These are phyloP conservation scores for Phytophthora cajani DNA, from an alignment of 352 stramenopile genomes.

Conservation along the genomic window DNA sequence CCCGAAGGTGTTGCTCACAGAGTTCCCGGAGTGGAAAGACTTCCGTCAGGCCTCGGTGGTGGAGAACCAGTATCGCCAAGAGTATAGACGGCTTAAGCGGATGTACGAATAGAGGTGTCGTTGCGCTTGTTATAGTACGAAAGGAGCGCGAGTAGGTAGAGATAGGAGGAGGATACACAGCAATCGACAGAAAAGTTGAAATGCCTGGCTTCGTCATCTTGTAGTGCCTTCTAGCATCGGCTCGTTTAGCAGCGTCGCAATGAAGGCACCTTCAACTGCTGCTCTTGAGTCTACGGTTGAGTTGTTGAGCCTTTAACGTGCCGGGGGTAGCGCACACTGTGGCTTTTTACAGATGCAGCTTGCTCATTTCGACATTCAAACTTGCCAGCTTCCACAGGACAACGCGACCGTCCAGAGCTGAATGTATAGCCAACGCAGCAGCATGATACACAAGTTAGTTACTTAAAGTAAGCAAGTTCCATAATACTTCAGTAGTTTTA, in stretches of 20 bases:
- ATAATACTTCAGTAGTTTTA: neutral
- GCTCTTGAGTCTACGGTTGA: constrained; percentile 12
- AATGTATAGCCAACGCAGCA: neutral
- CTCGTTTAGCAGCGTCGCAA: neutral
- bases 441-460: neutral
- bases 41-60: constrained; percentile 90
- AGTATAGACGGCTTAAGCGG: constrained; percentile 91
- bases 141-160: constrained; percentile 2
- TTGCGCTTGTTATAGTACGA: constrained; percentile 31
- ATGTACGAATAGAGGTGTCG: constrained; percentile 86
- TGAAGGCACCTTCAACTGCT: constrained; percentile 5
- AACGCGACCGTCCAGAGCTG: constrained; percentile 83
- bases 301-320: constrained; percentile 8
- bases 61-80: constrained; percentile 89
- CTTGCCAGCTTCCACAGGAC: constrained; percentile 80
- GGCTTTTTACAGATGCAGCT: constrained; percentile 72
- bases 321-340: neutral
- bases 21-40: constrained; percentile 87
- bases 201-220: constrained; percentile 11
- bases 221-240: constrained; percentile 5
- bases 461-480: neutral
- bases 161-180: constrained; percentile 1
- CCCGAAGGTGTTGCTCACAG: constrained; percentile 82
- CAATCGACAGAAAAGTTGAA: constrained; percentile 23
- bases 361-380: constrained; percentile 82